Percentiles rank a stretch among this genome's conserved stretches.
Evolutionary conservation across 2,329 filamentous ascomycete genomes (phyloP).

Genomic region (Didymella glomerata): DNA sequence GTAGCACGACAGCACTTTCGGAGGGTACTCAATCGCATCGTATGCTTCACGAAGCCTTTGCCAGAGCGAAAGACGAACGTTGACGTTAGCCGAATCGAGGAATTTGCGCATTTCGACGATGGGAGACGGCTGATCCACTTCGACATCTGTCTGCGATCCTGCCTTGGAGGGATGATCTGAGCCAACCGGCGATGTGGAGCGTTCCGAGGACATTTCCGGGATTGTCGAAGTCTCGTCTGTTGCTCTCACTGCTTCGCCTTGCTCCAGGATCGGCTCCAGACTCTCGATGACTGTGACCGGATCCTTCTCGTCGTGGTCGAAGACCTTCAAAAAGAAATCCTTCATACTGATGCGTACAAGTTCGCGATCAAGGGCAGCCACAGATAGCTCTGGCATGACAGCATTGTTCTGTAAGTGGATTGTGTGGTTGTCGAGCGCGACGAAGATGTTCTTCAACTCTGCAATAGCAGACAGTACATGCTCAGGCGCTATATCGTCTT

Average conservation of each 20-base stretch:
- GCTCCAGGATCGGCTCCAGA: conserved; percentile 89
- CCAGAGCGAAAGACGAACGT: conserved; percentile 88
- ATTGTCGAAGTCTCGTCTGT: conserved; percentile 4
- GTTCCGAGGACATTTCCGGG: conserved; percentile 21
- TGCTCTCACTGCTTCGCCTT: conserved; percentile 42
- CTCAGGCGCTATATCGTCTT: conserved; percentile 64
- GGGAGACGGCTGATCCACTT: conserved; percentile 35
- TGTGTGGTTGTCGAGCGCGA: conserved; percentile 57
- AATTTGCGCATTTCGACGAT: conserved; percentile 85
- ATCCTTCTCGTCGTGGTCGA: conserved; percentile 81
- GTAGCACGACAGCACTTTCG: conserved; percentile 88
- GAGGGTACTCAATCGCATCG: conserved; percentile 79
- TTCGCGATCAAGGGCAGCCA: conserved; percentile 84
- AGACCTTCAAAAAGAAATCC: conserved; percentile 93
- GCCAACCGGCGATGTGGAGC: conserved; percentile 25
- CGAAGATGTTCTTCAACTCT: conserved; percentile 66
- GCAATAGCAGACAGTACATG: conserved; percentile 69
- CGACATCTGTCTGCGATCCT: conserved; percentile 1
- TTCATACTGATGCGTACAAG: conserved; percentile 92
- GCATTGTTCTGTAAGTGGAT: conserved; percentile 81
- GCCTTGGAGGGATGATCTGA: conserved; percentile 14
- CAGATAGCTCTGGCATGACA: conserved; percentile 86
- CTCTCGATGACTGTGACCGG: conserved; percentile 88
- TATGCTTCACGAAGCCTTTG: conserved; percentile 90
- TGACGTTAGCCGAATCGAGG: conserved; percentile 79